Percentiles rank a stretch among this genome's conserved stretches.
Evolutionary conservation across 371 early-diverging fungal genomes (phyloP).

Genomic region (Chytridiales sp.): DNA sequence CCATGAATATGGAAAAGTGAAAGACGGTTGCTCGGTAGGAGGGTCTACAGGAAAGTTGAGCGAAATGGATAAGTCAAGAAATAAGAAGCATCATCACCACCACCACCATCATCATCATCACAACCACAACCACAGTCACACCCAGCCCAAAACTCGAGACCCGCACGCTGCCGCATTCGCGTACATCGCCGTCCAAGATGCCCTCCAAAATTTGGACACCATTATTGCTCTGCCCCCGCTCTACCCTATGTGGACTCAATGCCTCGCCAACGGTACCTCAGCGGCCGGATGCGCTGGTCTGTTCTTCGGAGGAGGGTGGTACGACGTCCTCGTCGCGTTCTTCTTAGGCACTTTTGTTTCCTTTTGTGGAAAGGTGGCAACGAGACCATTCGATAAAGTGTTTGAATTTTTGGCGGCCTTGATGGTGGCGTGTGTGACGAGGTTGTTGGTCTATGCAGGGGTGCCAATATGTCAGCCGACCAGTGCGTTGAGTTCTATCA

Average conservation of each 20-base stretch:
- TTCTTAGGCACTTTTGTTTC: constrained; percentile 15
- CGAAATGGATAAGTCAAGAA: neutral
- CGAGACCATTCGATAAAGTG: constrained; percentile 20
- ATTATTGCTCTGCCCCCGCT: constrained; percentile 24
- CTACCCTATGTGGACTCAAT: constrained; percentile 22
- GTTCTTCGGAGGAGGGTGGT: constrained; percentile 27
- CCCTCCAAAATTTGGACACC: constrained; percentile 21
- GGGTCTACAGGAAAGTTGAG: too few relatives aligned
- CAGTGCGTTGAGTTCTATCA: constrained; percentile 61
- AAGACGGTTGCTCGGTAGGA: too few relatives aligned
- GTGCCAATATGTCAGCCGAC: constrained; percentile 57
- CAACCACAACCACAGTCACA: too few relatives aligned
- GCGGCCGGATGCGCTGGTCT: constrained; percentile 21
- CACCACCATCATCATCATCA: too few relatives aligned
- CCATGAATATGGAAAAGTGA: too few relatives aligned
- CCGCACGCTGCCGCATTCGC: constrained; percentile 21
- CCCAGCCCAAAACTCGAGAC: too few relatives aligned
- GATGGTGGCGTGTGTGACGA: constrained; percentile 18
- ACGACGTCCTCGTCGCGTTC: constrained; percentile 16
- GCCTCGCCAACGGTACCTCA: constrained; percentile 10
- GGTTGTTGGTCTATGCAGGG: constrained; percentile 45
- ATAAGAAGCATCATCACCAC: neutral
- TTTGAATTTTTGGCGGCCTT: constrained; percentile 27
- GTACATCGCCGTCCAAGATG: constrained; percentile 32
- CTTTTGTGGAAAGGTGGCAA: constrained; percentile 9